Percentiles rank a stretch among this genome's conserved stretches.
phyloP scores from a whole-genome alignment of 2,329 filamentous ascomycete genomes.

The Boeremia lycopersici region DNA sequence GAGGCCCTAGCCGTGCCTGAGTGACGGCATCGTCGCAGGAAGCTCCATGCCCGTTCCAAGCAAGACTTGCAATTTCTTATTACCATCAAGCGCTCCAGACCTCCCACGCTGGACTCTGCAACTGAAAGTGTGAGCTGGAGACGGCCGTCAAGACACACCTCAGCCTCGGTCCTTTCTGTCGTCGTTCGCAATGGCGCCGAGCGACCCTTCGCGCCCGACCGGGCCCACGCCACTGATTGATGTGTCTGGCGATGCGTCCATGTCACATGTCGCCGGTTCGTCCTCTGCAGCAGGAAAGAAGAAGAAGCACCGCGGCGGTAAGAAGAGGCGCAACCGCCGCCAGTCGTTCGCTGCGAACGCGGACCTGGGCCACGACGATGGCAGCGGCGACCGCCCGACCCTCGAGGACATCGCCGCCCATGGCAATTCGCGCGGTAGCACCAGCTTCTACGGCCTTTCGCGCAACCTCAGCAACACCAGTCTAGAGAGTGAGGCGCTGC shows the following conservation, averaged over 20 bases:
- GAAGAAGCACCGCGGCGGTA: slow-evolving; percentile 76
- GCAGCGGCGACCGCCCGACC: slow-evolving; percentile 59
- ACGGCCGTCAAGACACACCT: neutral
- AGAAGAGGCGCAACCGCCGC: slow-evolving; percentile 75
- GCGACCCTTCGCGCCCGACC: slow-evolving; percentile 7
- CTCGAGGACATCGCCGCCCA: slow-evolving; percentile 26
- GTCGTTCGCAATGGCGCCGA: slow-evolving; percentile 12
- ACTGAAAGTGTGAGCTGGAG: neutral
- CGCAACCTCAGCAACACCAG: slow-evolving; percentile 79
- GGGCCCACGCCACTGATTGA: slow-evolving; percentile 13
- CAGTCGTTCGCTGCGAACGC: slow-evolving; percentile 74
- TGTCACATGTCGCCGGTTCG: slow-evolving; percentile 5
- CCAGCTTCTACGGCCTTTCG: slow-evolving; percentile 61
- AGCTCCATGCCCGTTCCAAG: slow-evolving; percentile 8
- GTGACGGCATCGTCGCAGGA: slow-evolving; percentile 3
- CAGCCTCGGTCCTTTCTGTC: neutral
- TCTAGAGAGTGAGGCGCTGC: slow-evolving; percentile 82
- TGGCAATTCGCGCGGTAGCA: slow-evolving; percentile 45
- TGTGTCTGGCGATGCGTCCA: slow-evolving; percentile 7
- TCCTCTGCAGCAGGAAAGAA: slow-evolving; percentile 58
- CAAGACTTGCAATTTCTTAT: neutral
- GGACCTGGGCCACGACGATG: slow-evolving; percentile 61
- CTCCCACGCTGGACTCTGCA: neutral
- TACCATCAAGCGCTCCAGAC: neutral
- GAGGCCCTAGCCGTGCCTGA: neutral